These are phyloP conservation scores for Hordeum vulgare DNA, from an alignment of 176 grass and related monocot genomes.

Conservation along the genomic window MorexV3_pseudomolecules_assembly NC_058522.1:95326525-95327024, in stretches of 20 bases:
- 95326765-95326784: background rate
- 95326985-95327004: no score
- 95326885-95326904: background rate
- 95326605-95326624: background rate
- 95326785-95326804: background rate
- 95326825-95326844: background rate
- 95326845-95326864: background rate
- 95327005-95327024: no score
- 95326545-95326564: background rate
- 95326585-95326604: background rate
- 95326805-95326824: background rate
- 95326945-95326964: no score
- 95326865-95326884: background rate
- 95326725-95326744: background rate
- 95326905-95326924: background rate
- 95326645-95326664: background rate
- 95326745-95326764: background rate
- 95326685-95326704: background rate
- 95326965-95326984: no score
- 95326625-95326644: background rate
- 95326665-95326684: background rate
- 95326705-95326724: background rate
- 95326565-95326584: background rate
- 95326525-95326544: conserved; percentile 26
- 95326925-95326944: background rate